These are phyloP conservation scores for Vanrija sp. DNA, from an alignment of 1,284 basidiomycete species.

Conservation along the genomic window DNA sequence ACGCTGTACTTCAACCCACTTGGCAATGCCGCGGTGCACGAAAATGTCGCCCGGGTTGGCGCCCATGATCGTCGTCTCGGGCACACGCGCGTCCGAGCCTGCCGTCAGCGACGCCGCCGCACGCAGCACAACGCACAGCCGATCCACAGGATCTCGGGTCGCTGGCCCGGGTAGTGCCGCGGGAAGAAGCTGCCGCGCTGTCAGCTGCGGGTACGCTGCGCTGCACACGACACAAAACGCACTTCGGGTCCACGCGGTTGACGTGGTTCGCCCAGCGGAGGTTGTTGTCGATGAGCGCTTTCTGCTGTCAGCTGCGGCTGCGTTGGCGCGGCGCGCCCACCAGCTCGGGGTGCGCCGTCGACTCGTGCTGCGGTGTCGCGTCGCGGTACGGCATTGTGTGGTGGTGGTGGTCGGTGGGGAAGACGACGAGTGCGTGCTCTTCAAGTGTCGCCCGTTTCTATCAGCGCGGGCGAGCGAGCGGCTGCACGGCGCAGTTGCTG, in stretches of 20 bases:
- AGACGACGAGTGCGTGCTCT: no score
- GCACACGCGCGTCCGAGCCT: slow-evolving; percentile 47
- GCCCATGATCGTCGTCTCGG: slow-evolving; percentile 45
- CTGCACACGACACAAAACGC: not conserved
- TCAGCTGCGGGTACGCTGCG: no score
- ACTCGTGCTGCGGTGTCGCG: slow-evolving; percentile 5
- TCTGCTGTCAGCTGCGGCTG: slow-evolving; percentile 7
- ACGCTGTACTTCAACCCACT: slow-evolving; percentile 22
- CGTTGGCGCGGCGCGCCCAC: not conserved
- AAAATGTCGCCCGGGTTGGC: slow-evolving; percentile 46
- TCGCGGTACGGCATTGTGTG: not conserved
- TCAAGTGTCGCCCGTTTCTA: no score
- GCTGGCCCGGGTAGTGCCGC: slow-evolving; percentile 41
- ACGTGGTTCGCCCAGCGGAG: slow-evolving; percentile 15
- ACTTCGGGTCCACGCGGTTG: slow-evolving; percentile 10
- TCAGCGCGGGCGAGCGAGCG: no score
- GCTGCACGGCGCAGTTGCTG: no score
- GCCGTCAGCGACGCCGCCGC: not conserved
- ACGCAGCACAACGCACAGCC: slow-evolving; percentile 34
- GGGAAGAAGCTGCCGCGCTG: slow-evolving; percentile 37
- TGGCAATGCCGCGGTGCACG: slow-evolving; percentile 45
- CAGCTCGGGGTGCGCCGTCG: slow-evolving; percentile 11
- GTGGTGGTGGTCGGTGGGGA: no score
- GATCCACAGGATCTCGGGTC: slow-evolving; percentile 47
- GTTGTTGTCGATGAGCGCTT: slow-evolving; percentile 21